Base-by-base conservation (phyloP, 768 basidiomycete genomes). In the Mycena indigotica region DNA sequence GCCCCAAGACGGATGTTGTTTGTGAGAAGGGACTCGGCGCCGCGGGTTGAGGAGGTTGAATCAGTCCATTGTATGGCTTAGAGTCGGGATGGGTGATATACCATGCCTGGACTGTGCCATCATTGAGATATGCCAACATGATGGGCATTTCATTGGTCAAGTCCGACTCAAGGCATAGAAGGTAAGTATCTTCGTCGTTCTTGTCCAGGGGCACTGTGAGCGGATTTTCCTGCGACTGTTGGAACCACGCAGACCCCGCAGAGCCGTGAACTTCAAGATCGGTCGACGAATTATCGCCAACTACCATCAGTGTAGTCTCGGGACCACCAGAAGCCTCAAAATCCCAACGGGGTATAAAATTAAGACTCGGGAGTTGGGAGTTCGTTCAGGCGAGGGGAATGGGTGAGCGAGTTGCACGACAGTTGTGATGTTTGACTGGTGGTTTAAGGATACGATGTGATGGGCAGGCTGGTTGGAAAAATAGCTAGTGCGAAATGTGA, bases 41-140 rank as follows among this genome's bases (percentile, higher is more conserved):
- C 35, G 35, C 35, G 35, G 62, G 38, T 3, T 57, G 56, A 2
- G 58, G 32, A 29, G 68, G 56, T 8, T 70, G 65, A 5, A 78
- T 66, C 79, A 91, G 83, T 26, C 83, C 83, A 39, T 77, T 72
- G 65, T 91, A 92, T 6, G 80, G 73, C 17, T 63, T 69, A 1
- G 76, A 78, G 39, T 79, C 80, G 6, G 76, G 73, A 66, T 87
- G 83, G 32, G 89, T 81, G 21, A 88, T 66, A 67, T 85, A 77
- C 89, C 91, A 93, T 3, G 78, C 91, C 48, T 85, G 80, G 23
- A 93, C 53, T 0, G 89, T 89, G 19, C 91, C 91, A 65, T 93
- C 91, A 53, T 85, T 90, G 12, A 89, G 78, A 69, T 89, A 92
- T 2, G 83, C 86, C 67, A 85, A 91, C 70, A 91, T 72, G 54